Evolutionary conservation across 2,329 filamentous ascomycete genomes (phyloP), one percentile per base, ranked within the genome.

Genomic region (Cladobotryum protrusum): DNA sequence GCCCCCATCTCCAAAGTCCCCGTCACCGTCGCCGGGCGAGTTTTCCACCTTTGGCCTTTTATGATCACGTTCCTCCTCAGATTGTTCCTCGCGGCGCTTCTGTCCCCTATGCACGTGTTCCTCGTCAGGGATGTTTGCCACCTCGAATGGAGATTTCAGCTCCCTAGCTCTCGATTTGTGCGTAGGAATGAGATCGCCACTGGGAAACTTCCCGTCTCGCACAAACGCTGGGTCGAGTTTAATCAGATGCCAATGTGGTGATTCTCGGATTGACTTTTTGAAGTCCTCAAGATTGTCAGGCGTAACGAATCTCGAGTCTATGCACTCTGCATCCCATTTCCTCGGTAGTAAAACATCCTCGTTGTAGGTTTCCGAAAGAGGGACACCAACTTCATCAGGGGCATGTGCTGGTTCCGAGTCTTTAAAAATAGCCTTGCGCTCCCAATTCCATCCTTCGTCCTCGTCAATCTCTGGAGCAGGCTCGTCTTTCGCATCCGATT

Each of bases 261-360:
- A 67, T 34, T 69, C 65, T 41, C 72, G 66, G 33, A 76, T 67
- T 20, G 69, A 68, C 24, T 64, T 60, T n/a, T 55, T 59, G 54
- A 73, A 77, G 13, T 72, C 69, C 29, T 69, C 65, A 15, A 67
- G 52, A 51, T 76, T 72, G 15, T 72, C 66, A 33, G 68, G 65
- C 18, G 64, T 68, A 47, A 72, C 70, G 55, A 70, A 76, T 19
- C 68, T 64, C 2, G 74, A 77, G 40, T 70, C 68, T 43, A 76
- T 67, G 48, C 66, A 68, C 17, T 65, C 65, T 12, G 72, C 67
- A 54, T 72, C 66, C 58, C 69, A 72, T 5, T 71, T 65, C 15
- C 69, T 69, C 20, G 74, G 71, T 36, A 75, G 69, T 32, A 76
- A 70, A 7, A 74, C 67, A 14, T 72, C 68, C 17, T 75, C 72